These are phyloP conservation scores for Xylariaceae sp. DNA, from an alignment of 2,329 filamentous ascomycete genomes.

Conservation along the genomic window DNA sequence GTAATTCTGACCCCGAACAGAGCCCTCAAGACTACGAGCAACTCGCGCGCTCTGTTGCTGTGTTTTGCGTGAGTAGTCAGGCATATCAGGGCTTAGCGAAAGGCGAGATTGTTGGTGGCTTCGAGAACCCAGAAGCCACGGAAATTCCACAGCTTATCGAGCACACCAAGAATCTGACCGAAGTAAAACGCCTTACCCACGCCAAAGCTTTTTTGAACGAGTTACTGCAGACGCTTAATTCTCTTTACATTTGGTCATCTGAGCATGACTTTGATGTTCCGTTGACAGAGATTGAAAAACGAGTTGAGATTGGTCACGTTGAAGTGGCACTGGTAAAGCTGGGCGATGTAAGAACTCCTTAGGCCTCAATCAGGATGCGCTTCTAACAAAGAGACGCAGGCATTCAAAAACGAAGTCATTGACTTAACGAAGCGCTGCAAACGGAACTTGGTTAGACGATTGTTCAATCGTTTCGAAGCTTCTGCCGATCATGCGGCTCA, in stretches of 20 bases:
- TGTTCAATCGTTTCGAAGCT: constrained; percentile 8
- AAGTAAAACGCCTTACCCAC: constrained; percentile 31
- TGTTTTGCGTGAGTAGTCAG: constrained; percentile 60
- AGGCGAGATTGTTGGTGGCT: constrained; percentile 42
- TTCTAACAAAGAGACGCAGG: no score
- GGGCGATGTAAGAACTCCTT: constrained; percentile 7
- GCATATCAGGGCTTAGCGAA: constrained; percentile 55
- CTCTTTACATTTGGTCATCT: constrained; percentile 17
- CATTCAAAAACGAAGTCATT: no score
- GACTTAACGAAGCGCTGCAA: no score
- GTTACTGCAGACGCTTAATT: constrained; percentile 39
- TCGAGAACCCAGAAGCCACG: constrained; percentile 47
- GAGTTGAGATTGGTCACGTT: constrained; percentile 12
- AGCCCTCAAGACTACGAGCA: constrained; percentile 53
- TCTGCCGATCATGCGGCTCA: constrained; percentile 2
- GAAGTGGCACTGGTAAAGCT: constrained; percentile 5
- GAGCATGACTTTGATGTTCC: background rate
- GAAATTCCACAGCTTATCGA: constrained; percentile 54
- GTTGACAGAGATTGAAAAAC: constrained; percentile 31
- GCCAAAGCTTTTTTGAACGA: constrained; percentile 47
- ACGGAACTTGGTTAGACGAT: background rate
- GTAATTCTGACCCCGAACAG: constrained; percentile 48
- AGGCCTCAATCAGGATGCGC: no score
- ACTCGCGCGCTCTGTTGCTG: constrained; percentile 49
- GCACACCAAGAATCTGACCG: constrained; percentile 55